Evolutionary conservation across 352 stramenopile genomes (phyloP).

Genomic region (Pythium sp.): DNA sequence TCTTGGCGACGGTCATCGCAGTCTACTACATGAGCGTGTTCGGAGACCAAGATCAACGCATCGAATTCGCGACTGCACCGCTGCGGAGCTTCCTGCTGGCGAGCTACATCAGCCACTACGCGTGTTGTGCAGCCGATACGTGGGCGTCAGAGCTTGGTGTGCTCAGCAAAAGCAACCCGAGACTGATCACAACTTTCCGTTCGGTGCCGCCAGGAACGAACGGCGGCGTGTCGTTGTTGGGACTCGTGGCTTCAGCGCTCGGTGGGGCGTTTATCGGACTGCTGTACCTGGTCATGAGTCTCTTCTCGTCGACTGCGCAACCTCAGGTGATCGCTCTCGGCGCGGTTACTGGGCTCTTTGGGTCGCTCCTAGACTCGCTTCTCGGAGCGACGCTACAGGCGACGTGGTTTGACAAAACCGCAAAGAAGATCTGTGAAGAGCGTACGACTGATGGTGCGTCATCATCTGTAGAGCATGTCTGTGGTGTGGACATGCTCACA

Average conservation of each 20-base stretch:
- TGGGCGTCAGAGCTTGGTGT: constrained; percentile 95
- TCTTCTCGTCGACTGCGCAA: constrained; percentile 39
- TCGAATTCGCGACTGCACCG: constrained; percentile 39
- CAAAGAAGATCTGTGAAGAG: constrained; percentile 60
- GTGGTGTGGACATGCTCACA: constrained; percentile 45
- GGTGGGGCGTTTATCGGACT: constrained; percentile 89
- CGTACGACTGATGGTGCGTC: neutral
- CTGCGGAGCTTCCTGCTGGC: constrained; percentile 49
- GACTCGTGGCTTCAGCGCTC: constrained; percentile 72
- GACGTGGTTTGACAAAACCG: constrained; percentile 61
- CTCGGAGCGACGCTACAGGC: constrained; percentile 80
- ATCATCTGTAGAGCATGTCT: constrained; percentile 18
- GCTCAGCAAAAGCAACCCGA: constrained; percentile 64
- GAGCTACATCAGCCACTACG: constrained; percentile 92
- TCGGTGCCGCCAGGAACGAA: constrained; percentile 92
- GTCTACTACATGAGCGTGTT: constrained; percentile 42
- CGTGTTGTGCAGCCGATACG: constrained; percentile 91
- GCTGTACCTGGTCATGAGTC: constrained; percentile 52
- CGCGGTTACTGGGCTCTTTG: constrained; percentile 52
- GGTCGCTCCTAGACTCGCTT: constrained; percentile 81
- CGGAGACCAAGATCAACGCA: constrained; percentile 34
- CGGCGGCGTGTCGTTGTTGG: constrained; percentile 88
- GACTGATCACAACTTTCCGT: constrained; percentile 83
- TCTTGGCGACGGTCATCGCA: constrained; percentile 64
- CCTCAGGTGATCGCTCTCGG: constrained; percentile 57